These are phyloP conservation scores for Xylaria sp. DNA, from an alignment of 2,329 filamentous ascomycete species.

Conservation along the genomic window DNA sequence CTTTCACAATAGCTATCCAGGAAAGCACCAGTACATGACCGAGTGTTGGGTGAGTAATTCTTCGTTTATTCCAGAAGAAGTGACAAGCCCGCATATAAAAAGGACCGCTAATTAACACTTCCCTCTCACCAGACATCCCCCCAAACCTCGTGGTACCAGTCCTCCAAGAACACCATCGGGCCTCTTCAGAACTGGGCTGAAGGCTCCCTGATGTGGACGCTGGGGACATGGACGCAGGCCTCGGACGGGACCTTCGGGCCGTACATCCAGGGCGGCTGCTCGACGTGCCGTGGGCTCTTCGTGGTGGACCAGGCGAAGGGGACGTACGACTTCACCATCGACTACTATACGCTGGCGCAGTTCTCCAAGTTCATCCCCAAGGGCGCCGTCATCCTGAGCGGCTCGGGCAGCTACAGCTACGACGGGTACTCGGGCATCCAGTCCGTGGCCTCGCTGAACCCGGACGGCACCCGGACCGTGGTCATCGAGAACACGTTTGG, in stretches of 20 bases:
- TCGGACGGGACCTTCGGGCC: constrained; percentile 55
- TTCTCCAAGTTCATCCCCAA: constrained; percentile 60
- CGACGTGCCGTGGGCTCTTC: constrained; percentile 62
- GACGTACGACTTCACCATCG: constrained; percentile 58
- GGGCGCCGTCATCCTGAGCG: constrained; percentile 55
- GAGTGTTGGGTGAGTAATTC: constrained; percentile 53
- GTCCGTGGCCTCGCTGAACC: constrained; percentile 59
- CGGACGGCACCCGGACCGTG: constrained; percentile 57
- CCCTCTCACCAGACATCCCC: constrained; percentile 44
- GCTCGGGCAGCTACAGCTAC: constrained; percentile 58
- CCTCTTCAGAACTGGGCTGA: constrained; percentile 61
- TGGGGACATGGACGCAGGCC: constrained; percentile 51
- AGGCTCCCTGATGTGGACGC: constrained; percentile 57
- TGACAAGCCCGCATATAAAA: background rate
- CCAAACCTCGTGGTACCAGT: constrained; percentile 51
- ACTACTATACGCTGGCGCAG: constrained; percentile 66
- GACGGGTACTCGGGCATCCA: constrained; percentile 53
- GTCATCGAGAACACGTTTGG: constrained; percentile 60
- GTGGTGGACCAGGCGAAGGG: constrained; percentile 60
- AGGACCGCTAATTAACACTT: background rate
- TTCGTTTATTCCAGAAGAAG: background rate
- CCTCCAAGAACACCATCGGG: constrained; percentile 54
- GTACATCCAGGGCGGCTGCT: constrained; percentile 55
- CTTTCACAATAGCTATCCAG: constrained; percentile 55
- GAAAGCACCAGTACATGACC: constrained; percentile 59